A percentile compares a stretch with the other conserved stretches of the same genome.
These are phyloP conservation scores for Fusarium sp. DNA, from an alignment of 2,329 filamentous ascomycete species.

Conservation along the genomic window DNA sequence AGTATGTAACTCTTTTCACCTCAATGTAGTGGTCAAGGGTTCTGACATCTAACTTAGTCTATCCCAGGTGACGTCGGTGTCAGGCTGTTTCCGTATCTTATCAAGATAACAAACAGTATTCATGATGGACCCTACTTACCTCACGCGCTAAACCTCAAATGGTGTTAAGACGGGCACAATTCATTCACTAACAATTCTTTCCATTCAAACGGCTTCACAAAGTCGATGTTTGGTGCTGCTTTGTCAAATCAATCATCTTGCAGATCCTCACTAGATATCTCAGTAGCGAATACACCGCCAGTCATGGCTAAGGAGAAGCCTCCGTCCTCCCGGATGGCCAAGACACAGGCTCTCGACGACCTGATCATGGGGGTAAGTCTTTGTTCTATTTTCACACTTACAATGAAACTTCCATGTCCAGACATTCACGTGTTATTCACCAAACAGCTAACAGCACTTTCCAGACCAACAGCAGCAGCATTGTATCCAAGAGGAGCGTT, in stretches of 20 bases:
- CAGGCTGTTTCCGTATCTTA: neutral
- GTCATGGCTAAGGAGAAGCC: slow-evolving; percentile 36
- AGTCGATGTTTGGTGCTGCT: slow-evolving; percentile 1
- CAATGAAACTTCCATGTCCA: neutral
- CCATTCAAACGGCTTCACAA: slow-evolving; percentile 9
- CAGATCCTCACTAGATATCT: neutral
- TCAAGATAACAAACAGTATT: slow-evolving; percentile 11
- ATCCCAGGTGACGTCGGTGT: slow-evolving; percentile 18
- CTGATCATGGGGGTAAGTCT: slow-evolving; percentile 67
- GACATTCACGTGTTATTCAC: neutral
- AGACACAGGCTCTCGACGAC: slow-evolving; percentile 58
- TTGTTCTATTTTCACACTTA: neutral
- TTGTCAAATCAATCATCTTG: neutral
- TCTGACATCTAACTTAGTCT: neutral
- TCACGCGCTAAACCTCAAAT: slow-evolving; percentile 26
- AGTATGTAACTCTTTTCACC: no score
- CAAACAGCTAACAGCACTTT: slow-evolving; percentile 11
- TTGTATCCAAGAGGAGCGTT: slow-evolving; percentile 93
- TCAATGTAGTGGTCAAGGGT: neutral
- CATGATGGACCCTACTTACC: slow-evolving; percentile 13
- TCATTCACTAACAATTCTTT: slow-evolving; percentile 38
- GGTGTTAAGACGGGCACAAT: slow-evolving; percentile 21
- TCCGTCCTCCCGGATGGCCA: slow-evolving; percentile 32
- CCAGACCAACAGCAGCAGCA: slow-evolving; percentile 90
- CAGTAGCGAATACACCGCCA: neutral